Evolutionary conservation across 768 basidiomycete species (phyloP).

Genomic region (Tricholoma bakamatsutake): DNA sequence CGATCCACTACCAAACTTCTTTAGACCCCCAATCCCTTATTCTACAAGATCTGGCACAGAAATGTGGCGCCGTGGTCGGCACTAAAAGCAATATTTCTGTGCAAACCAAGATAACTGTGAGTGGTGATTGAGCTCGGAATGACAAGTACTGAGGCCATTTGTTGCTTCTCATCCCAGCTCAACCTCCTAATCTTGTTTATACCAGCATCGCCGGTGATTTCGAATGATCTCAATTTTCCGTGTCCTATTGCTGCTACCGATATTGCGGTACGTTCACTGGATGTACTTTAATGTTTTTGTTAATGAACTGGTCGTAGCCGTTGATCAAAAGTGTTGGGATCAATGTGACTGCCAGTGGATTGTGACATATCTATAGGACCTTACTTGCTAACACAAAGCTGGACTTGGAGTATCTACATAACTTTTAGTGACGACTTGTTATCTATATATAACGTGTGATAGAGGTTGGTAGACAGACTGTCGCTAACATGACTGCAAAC

Average conservation of each 20-base stretch:
- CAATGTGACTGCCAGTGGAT: background rate
- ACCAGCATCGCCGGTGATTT: conserved; percentile 61
- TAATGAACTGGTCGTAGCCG: conserved; percentile 2
- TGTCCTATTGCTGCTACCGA: conserved; percentile 50
- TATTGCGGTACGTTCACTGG: conserved; percentile 19
- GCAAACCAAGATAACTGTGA: conserved; percentile 61
- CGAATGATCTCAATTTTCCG: conserved; percentile 50
- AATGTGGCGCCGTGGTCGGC: conserved; percentile 53
- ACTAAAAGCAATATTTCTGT: conserved; percentile 46
- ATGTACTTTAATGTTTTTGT: background rate
- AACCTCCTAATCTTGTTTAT: conserved; percentile 60
- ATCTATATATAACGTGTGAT: background rate
- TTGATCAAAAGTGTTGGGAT: conserved; percentile 11
- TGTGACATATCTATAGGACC: background rate
- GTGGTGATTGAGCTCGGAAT: conserved; percentile 14
- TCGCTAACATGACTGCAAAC: background rate
- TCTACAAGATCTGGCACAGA: conserved; percentile 53
- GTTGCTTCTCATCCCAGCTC: conserved; percentile 34
- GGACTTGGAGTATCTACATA: background rate
- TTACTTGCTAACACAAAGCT: background rate
- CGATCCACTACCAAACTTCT: conserved; percentile 51
- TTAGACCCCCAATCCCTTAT: conserved; percentile 48
- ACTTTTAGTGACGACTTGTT: background rate
- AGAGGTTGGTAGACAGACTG: background rate
- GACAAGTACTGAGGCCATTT: background rate